Evolutionary conservation across 1,139 yeast genomes (phyloP).

Genomic region (Suhomyces guaymorum): DNA sequence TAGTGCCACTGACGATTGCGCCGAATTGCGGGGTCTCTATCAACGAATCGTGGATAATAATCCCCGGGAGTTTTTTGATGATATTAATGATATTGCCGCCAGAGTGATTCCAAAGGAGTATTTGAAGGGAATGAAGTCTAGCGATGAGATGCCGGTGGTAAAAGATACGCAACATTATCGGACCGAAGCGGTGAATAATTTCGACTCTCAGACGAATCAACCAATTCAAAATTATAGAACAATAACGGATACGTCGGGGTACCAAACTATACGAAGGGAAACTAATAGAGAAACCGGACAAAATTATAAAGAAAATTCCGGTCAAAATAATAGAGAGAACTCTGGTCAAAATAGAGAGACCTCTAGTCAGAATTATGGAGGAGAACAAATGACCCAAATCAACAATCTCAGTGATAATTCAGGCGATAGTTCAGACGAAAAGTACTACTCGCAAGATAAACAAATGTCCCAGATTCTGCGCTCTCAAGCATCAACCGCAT

Average conservation of each 20-base stretch:
- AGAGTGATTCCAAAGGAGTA: slow-evolving; percentile 7
- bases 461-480: not conserved
- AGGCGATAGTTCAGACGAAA: not conserved
- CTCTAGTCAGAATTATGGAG: too few relatives aligned
- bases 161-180: slow-evolving; percentile 9
- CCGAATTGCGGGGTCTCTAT: slow-evolving; percentile 4
- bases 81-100: slow-evolving; percentile 4
- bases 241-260: too few relatives aligned
- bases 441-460: slow-evolving; percentile 1
- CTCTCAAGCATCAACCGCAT: slow-evolving; percentile 4
- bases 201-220: slow-evolving; percentile 1
- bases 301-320: too few relatives aligned
- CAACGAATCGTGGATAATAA: slow-evolving; percentile 5
- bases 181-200: slow-evolving; percentile 4
- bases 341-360: too few relatives aligned
- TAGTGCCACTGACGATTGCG: slow-evolving; percentile 1
- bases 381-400: too few relatives aligned
- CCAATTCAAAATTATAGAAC: not conserved
- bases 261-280: too few relatives aligned
- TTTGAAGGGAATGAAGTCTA: slow-evolving; percentile 1
- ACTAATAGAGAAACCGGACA: too few relatives aligned
- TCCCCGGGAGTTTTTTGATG: slow-evolving; percentile 10
- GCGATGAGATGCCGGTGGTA: slow-evolving; percentile 3
- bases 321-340: too few relatives aligned
- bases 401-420: not conserved